These are phyloP conservation scores for Xylaria sp. DNA, from an alignment of 2,329 filamentous ascomycete genomes.

Conservation along the genomic window DNA sequence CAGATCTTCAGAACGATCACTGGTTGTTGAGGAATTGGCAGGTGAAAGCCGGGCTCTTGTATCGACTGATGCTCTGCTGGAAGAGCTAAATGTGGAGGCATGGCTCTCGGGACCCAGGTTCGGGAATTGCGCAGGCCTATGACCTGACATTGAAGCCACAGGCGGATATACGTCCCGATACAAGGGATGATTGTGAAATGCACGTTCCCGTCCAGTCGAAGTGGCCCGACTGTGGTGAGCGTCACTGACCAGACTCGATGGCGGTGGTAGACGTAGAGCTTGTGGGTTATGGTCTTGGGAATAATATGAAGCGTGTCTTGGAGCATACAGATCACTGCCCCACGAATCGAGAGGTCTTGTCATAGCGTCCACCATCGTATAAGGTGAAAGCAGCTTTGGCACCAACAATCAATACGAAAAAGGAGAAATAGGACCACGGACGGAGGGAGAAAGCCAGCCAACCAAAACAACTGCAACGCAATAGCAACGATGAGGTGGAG, in stretches of 20 bases:
- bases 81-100: conserved; percentile 35
- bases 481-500: conserved; percentile 5
- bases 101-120: conserved; percentile 35
- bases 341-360: conserved; percentile 47
- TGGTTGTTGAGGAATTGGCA: conserved; percentile 39
- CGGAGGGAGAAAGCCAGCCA: conserved; percentile 14
- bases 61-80: conserved; percentile 38
- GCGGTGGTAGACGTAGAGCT: conserved; percentile 45
- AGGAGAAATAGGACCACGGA: conserved; percentile 26
- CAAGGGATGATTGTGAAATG: conserved; percentile 37
- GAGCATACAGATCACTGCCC: conserved; percentile 46
- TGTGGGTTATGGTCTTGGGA: conserved; percentile 43
- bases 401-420: conserved; percentile 43
- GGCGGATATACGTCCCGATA: conserved; percentile 41
- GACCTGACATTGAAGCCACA: conserved; percentile 37
- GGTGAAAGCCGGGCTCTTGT: conserved; percentile 38
- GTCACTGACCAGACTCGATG: conserved; percentile 44
- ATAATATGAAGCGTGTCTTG: conserved; percentile 44
- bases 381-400: conserved; percentile 41
- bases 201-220: conserved; percentile 39
- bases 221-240: conserved; percentile 37
- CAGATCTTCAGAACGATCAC: conserved; percentile 40
- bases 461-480: conserved; percentile 15
- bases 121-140: conserved; percentile 39
- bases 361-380: conserved; percentile 50